A percentile compares a stretch with the other conserved stretches of the same genome.
Evolutionary conservation across 2,329 filamentous ascomycete genomes (phyloP).

Genomic region (Fusarium sublunatum): DNA sequence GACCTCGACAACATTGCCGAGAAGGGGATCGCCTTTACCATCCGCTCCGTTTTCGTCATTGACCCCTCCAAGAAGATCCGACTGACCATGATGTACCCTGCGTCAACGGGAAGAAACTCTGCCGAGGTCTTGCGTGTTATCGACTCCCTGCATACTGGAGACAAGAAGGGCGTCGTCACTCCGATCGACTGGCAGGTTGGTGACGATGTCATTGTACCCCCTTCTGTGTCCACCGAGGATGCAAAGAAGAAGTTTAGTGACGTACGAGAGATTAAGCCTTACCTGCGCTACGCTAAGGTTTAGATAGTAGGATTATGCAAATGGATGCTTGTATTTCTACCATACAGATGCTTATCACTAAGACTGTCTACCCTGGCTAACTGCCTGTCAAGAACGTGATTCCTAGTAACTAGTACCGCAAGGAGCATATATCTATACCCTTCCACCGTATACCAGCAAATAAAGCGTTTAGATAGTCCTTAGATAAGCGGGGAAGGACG

Average conservation of each 20-base stretch:
- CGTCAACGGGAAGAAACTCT: constrained; percentile 85
- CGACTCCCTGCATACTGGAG: constrained; percentile 81
- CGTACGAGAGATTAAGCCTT: constrained; percentile 72
- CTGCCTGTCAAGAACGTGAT: no score
- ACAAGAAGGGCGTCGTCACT: constrained; percentile 86
- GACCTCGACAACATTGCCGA: constrained; percentile 81
- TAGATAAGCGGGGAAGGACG: no score
- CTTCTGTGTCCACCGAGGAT: constrained; percentile 81
- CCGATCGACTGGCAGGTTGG: constrained; percentile 90
- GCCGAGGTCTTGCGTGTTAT: constrained; percentile 80
- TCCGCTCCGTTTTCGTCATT: constrained; percentile 93
- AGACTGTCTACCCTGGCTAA: no score
- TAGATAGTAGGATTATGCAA: not conserved
- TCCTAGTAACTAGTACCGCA: no score
- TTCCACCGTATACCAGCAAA: no score
- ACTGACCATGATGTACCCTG: constrained; percentile 90
- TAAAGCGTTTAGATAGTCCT: no score
- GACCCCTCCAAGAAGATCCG: constrained; percentile 93
- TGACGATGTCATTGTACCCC: constrained; percentile 91
- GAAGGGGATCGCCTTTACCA: constrained; percentile 89
- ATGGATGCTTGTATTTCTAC: no score
- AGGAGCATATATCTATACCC: no score
- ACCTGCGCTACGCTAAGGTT: constrained; percentile 73
- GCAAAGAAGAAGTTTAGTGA: constrained; percentile 89
- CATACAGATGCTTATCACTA: no score